Conservation (phyloP, 306 rosid species). For the Vigna unguiculata region DNA sequence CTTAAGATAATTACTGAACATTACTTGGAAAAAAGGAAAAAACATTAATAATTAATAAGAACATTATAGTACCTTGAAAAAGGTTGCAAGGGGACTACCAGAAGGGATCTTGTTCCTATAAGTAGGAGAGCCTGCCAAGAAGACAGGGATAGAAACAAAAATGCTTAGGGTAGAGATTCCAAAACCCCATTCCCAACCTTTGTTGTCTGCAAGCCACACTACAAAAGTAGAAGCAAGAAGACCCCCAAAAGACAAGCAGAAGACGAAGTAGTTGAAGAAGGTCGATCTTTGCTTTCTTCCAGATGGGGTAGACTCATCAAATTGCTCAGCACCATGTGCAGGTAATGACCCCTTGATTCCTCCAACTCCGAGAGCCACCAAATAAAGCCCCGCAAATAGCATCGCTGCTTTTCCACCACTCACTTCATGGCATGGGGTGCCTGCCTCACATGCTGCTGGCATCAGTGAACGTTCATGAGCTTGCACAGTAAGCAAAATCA, state of each 20-base stretch:
- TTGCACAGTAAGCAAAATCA: conserved; percentile 72
- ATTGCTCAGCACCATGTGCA: conserved; percentile 91
- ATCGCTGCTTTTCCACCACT: conserved; percentile 67
- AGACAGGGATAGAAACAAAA: not conserved
- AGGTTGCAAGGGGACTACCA: conserved; percentile 89
- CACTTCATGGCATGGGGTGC: conserved; percentile 62
- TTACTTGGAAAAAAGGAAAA: not conserved
- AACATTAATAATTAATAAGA: not conserved
- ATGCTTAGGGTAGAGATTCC: conserved; percentile 1
- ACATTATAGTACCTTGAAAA: conserved; percentile 63
- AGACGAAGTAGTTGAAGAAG: conserved; percentile 13
- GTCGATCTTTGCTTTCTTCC: not conserved
- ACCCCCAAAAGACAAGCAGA: not conserved
- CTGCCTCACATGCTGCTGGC: conserved; percentile 61
- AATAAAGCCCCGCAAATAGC: conserved; percentile 72
- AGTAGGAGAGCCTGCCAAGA: conserved; percentile 45
- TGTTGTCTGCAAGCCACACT: conserved; percentile 1
- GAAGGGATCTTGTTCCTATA: conserved; percentile 64
- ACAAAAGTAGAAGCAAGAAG: not conserved
- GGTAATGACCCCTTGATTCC: conserved; percentile 90
- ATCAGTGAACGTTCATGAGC: conserved; percentile 67
- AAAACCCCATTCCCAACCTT: conserved; percentile 7
- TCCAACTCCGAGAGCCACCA: conserved; percentile 90
- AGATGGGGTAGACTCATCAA: not conserved
- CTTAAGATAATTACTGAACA: not conserved